Evolutionary conservation across 495 filamentous ascomycete genomes (phyloP), one percentile per base, ranked within the genome.

Genomic region (Jackrogersella multiformis): DNA sequence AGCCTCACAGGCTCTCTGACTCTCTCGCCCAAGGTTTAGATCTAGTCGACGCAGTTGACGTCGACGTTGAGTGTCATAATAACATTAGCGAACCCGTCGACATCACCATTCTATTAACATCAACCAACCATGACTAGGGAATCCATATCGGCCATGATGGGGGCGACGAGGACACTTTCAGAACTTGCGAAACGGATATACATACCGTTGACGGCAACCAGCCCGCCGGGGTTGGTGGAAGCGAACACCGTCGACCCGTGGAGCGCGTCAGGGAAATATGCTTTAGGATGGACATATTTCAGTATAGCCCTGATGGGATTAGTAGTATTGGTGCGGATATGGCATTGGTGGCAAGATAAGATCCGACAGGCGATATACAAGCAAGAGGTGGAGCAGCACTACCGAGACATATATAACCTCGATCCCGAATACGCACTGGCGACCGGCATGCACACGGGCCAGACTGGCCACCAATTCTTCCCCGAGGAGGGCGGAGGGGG

Each of bases 331-430:
- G 78, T 93, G 71, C 85, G 92, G 63, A 85, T 88, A 74, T 96
- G 91, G 79, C 89, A 96, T 74, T 88, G 86, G 52, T 95, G 91
- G 88, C 90, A 91, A 36, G 93, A 97, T 80, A 93, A 92, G 79
- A 89, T 94, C 49, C 83, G 93, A 63, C 90, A 92, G 64, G 92
- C 91, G 44, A 85, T 92, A 51, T 87, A 92, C 78, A 92, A 91
- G 78, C 89, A 94, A 69, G 85, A 89, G 69, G 81, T 88, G 72
- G 79, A 82, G 74, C 79, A 81, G 69, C 83, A 84, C 74, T 77
- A 86, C 70, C 77, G 81, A 73, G 66, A 84, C 65, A 13, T 89
- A 78, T 74, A 84, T 66, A 80, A 70, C 59, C 60, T 81, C 69
- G 79, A 81, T 4, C 87, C 89, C 26, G 86, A 88, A 49, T 84